A percentile compares a stretch with the other conserved stretches of the same genome.
Evolutionary conservation across 805 yeast species (phyloP).

Genomic region (Kregervanrija delftensis): DNA sequence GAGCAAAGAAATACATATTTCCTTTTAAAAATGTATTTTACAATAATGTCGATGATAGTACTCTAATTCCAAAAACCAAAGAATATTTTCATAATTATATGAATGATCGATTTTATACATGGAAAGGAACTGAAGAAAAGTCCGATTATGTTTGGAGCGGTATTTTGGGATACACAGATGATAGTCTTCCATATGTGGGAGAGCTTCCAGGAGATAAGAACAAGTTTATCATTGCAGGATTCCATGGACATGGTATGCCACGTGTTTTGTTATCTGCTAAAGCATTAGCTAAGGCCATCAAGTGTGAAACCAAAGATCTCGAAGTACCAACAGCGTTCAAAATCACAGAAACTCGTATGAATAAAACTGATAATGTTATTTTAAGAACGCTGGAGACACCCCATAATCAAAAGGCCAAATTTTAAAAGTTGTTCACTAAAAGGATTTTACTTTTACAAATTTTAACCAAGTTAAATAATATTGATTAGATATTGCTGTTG

Average conservation of each 20-base stretch:
- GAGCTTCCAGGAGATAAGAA: conserved; percentile 26
- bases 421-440: too few relatives aligned
- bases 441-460: too few relatives aligned
- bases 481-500: too few relatives aligned
- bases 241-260: conserved; percentile 49
- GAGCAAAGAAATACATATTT: conserved; percentile 12
- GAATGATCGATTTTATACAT: conserved; percentile 21
- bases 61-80: conserved; percentile 18
- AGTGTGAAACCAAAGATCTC: too few relatives aligned
- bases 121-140: conserved; percentile 17
- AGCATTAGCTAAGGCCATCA: conserved; percentile 24
- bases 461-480: too few relatives aligned
- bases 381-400: too few relatives aligned
- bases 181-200: conserved; percentile 38
- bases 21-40: conserved; percentile 11
- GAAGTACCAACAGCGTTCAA: too few relatives aligned
- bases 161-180: conserved; percentile 38
- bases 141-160: conserved; percentile 37
- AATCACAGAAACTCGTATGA: too few relatives aligned
- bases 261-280: conserved; percentile 34
- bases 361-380: too few relatives aligned
- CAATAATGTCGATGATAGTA: conserved; percentile 30
- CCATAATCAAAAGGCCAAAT: too few relatives aligned
- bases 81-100: conserved; percentile 25
- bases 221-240: conserved; percentile 36